Base-by-base conservation (phyloP, 371 early-diverging fungal species). In the Mortierella sp. region DNA sequence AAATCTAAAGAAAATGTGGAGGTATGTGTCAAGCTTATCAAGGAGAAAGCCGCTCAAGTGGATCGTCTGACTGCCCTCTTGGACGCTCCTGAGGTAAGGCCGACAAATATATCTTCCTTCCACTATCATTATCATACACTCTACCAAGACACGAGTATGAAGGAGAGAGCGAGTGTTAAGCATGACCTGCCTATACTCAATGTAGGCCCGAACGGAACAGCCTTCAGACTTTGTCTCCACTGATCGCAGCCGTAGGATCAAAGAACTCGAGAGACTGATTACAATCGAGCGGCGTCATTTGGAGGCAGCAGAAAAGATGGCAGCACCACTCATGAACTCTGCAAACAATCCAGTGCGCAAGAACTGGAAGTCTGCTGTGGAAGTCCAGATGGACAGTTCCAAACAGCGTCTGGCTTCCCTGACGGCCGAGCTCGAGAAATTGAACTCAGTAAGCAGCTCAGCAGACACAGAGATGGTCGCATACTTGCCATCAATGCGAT, bases 301-400 rank as follows among this genome's bases (percentile, higher is more conserved):
- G 39, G 76, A 76, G 41, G 65, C 76, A 4, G 76, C 76, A 6
- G 76, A 76, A 34, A 76, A 76, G 32, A 76, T 76, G 76, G 76
- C 76, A 3, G 76, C 76, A 8, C 76, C 76, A 12, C 53, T 76
- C 6, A 64, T 64, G 70, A 64, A 48, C 41, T 66, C 73, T 50
- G 65, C 70, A 28, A 55, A 51, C 23, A 76, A 69, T 49, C 57
- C 49, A 28, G 58, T 59, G 4, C 64, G 76, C 17, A 49, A 61
- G 19, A 76, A 69, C 57, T 76, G 76, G 76, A 76, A 76, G 43
- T 76, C 76, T 7, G 76, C 76, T 0, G 76, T 76, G 3, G 76
- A 76, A 43, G 46, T 76, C 9, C 76, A 76, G 49, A 68, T 64
- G 68, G 76, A 76, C 19, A 76, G 76, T 24, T 76, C 76, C 7